Percentiles rank a stretch among this genome's conserved stretches.
phyloP scores from a whole-genome alignment of 108 stramenopile genomes.

The Cafeteria roenbergensis region DNA sequence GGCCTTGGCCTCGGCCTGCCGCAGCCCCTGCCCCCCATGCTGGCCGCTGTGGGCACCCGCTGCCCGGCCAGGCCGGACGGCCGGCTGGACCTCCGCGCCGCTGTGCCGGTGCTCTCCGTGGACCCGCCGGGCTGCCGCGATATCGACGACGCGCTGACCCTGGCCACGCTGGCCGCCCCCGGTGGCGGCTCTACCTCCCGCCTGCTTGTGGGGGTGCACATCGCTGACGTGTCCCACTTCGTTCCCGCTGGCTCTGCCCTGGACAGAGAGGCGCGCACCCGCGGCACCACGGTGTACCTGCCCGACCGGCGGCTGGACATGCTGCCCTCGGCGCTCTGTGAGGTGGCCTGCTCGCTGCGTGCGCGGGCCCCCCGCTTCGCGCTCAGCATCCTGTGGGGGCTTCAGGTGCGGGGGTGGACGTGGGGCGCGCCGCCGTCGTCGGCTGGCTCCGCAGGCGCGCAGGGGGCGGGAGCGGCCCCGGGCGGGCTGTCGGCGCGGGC shows the following conservation, averaged over 20 bases:
- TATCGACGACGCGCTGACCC: constrained; percentile 88
- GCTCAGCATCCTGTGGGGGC: constrained; percentile 47
- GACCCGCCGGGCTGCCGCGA: constrained; percentile 98
- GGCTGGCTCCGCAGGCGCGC: constrained; percentile 11
- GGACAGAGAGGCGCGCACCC: constrained; percentile 81
- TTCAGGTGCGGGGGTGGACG: too few relatives aligned
- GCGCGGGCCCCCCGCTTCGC: constrained; percentile 69
- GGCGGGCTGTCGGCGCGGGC: too few relatives aligned
- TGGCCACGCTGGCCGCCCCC: constrained; percentile 47
- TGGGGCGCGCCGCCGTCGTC: constrained; percentile 43
- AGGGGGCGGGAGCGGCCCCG: not conserved
- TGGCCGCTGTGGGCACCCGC: too few relatives aligned
- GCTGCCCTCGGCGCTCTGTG: constrained; percentile 81
- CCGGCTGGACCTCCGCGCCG: too few relatives aligned
- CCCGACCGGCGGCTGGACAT: constrained; percentile 92
- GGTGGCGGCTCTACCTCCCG: too few relatives aligned
- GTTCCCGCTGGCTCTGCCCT: constrained; percentile 74
- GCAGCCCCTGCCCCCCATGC: too few relatives aligned
- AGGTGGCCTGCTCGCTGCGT: constrained; percentile 83
- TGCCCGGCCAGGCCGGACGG: too few relatives aligned
- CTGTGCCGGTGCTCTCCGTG: too few relatives aligned
- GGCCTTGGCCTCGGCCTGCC: too few relatives aligned
- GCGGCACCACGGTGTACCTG: constrained; percentile 91
- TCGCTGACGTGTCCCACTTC: constrained; percentile 98
- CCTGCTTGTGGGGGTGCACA: constrained; percentile 87